Percentiles rank a stretch among this genome's conserved stretches.
Conservation (phyloP, 2,329 filamentous ascomycete genomes). For the Alternaria sp. region DNA sequence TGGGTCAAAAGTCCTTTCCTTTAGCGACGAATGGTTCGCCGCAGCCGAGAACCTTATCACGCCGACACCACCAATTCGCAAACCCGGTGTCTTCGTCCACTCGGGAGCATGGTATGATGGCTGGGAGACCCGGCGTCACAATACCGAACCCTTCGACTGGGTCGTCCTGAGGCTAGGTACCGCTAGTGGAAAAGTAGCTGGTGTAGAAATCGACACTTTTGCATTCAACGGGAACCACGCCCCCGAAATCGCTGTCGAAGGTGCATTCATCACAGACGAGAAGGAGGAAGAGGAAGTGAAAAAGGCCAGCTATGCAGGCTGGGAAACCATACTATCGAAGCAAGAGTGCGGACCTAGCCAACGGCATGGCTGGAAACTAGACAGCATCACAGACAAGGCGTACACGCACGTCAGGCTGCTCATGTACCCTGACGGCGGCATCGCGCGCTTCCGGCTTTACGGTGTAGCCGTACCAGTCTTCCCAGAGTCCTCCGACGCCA, state of each 20-base stretch:
- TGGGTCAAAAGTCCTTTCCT: conserved; percentile 62
- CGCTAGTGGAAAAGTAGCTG: conserved; percentile 74
- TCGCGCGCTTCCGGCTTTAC: conserved; percentile 80
- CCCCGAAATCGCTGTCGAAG: conserved; percentile 80
- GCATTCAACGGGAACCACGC: conserved; percentile 87
- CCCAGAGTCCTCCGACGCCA: conserved; percentile 68
- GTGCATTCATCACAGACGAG: conserved; percentile 67
- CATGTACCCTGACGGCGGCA: conserved; percentile 88
- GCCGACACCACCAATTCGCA: conserved; percentile 64
- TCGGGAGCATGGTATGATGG: conserved; percentile 72
- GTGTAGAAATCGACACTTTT: conserved; percentile 81
- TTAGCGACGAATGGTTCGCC: conserved; percentile 70
- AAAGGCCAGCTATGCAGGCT: conserved; percentile 55
- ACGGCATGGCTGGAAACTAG: conserved; percentile 76
- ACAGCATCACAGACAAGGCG: conserved; percentile 64
- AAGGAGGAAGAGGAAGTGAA: conserved; percentile 69
- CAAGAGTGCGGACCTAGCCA: conserved; percentile 78
- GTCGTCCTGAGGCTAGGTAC: conserved; percentile 68
- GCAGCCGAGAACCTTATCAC: conserved; percentile 67
- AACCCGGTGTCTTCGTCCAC: conserved; percentile 66
- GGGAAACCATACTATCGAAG: conserved; percentile 75
- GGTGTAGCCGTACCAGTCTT: conserved; percentile 81
- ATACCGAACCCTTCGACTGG: conserved; percentile 66
- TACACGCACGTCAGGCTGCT: conserved; percentile 83
- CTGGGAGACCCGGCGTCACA: conserved; percentile 71